phyloP scores from a whole-genome alignment of 2,329 filamentous ascomycete species.

The Penicillium brasilianum region DNA sequence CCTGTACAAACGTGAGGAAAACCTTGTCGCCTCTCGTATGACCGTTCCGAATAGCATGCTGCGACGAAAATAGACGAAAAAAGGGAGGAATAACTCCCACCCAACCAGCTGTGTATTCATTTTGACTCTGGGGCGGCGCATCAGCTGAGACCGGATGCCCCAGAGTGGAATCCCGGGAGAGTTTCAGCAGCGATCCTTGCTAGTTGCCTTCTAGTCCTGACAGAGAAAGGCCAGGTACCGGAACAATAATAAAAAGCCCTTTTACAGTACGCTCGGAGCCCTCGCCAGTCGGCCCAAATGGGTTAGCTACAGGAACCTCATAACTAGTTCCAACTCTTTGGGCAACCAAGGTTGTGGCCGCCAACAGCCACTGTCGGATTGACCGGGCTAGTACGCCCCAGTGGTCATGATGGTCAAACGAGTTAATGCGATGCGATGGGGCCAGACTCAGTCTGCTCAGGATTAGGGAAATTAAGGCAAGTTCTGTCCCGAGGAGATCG shows the following conservation, averaged over 20 bases:
- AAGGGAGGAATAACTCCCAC: background rate
- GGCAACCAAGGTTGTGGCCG: background rate
- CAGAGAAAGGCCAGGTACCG: conserved; percentile 19
- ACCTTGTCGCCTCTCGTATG: background rate
- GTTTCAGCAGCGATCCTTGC: conserved; percentile 25
- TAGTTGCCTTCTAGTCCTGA: conserved; percentile 24
- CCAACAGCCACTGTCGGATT: background rate
- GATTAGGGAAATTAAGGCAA: background rate
- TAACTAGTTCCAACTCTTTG: background rate
- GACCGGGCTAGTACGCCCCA: background rate
- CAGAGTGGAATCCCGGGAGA: conserved; percentile 18
- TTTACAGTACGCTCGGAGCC: background rate
- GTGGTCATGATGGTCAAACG: conserved; percentile 13
- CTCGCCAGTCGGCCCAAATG: background rate
- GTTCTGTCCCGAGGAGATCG: conserved; percentile 15
- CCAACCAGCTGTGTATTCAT: conserved; percentile 15
- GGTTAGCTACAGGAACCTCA: conserved; percentile 4
- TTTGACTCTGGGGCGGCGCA: conserved; percentile 13
- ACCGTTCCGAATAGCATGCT: background rate
- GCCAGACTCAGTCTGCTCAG: background rate
- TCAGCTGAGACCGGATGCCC: conserved; percentile 29
- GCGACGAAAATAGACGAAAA: background rate
- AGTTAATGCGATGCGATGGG: conserved; percentile 23
- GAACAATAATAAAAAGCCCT: background rate
- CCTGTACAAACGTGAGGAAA: background rate